phyloP scores from a whole-genome alignment of 2,329 filamentous ascomycete genomes.

The Sphaerostilbella broomeana region DNA sequence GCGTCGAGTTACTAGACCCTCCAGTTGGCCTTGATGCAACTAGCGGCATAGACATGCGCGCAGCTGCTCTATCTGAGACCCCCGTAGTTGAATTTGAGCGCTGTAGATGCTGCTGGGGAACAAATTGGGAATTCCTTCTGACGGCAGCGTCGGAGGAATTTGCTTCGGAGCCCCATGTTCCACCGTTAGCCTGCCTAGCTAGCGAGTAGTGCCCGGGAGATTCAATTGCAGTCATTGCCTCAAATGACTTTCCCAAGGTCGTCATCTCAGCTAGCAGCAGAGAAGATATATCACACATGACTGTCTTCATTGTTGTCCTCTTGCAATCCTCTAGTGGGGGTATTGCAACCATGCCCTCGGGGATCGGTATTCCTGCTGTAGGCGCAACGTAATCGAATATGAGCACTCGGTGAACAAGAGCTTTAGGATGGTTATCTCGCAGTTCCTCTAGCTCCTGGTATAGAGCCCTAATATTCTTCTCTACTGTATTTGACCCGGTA shows the following conservation, averaged over 20 bases:
- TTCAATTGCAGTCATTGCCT: constrained; percentile 67
- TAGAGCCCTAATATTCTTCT: constrained; percentile 52
- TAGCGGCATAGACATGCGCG: constrained; percentile 79
- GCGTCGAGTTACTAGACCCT: constrained; percentile 39
- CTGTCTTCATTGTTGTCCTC: constrained; percentile 72
- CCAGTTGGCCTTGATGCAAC: constrained; percentile 42
- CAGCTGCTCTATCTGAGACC: constrained; percentile 51
- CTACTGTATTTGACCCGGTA: constrained; percentile 41
- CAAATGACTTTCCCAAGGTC: constrained; percentile 63
- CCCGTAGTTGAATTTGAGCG: constrained; percentile 50
- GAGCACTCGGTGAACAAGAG: constrained; percentile 69
- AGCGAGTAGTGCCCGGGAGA: constrained; percentile 56
- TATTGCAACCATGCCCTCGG: constrained; percentile 64
- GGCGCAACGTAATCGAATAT: constrained; percentile 65
- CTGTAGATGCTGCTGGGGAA: constrained; percentile 33
- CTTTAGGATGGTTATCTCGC: constrained; percentile 66
- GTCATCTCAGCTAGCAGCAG: constrained; percentile 70
- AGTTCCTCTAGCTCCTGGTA: constrained; percentile 65
- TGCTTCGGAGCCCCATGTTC: constrained; percentile 36
- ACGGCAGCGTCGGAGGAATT: constrained; percentile 28
- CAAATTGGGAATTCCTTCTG: constrained; percentile 52
- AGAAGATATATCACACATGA: constrained; percentile 73
- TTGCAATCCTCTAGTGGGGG: constrained; percentile 63
- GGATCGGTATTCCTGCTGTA: constrained; percentile 45
- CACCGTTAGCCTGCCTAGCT: constrained; percentile 35